These are phyloP conservation scores for Seminavis robusta DNA, from an alignment of 108 stramenopile genomes.

Conservation along the genomic window DNA sequence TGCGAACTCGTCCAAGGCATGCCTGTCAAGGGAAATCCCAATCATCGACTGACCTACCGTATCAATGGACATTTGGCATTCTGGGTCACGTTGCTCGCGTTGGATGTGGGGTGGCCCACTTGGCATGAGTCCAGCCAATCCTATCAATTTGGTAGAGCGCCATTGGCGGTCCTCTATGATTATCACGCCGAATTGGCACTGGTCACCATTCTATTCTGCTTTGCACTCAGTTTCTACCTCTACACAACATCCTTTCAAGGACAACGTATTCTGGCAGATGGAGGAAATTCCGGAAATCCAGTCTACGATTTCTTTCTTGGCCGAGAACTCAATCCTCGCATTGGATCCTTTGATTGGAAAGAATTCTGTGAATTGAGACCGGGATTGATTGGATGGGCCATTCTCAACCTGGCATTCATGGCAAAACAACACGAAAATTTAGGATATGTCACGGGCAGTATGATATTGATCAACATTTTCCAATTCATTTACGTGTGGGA, in stretches of 20 bases:
- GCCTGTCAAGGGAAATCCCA: conserved; percentile 14
- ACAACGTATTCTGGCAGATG: conserved; percentile 71
- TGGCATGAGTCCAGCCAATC: conserved; percentile 25
- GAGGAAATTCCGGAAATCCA: conserved; percentile 78
- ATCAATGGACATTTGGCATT: conserved; percentile 94
- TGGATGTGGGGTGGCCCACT: conserved; percentile 40
- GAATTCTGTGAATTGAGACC: conserved; percentile 97
- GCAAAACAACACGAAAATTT: conserved; percentile 72
- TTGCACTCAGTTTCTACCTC: conserved; percentile 61
- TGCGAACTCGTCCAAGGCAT: conserved; percentile 76
- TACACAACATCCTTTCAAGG: conserved; percentile 68
- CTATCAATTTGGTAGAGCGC: conserved; percentile 43
- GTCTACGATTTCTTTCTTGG: conserved; percentile 97
- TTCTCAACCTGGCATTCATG: conserved; percentile 82
- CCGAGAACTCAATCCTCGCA: conserved; percentile 95
- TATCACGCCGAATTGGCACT: conserved; percentile 68
- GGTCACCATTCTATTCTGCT: conserved; percentile 50
- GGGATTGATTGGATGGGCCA: conserved; percentile 91
- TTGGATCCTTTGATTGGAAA: conserved; percentile 89
- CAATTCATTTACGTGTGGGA: conserved; percentile 98
- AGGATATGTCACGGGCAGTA: conserved; percentile 82
- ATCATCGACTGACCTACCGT: conserved; percentile 73
- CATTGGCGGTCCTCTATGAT: conserved; percentile 74
- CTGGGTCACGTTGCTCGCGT: conserved; percentile 78
- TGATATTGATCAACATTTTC: conserved; percentile 87